phyloP scores from a whole-genome alignment of 192 early-diverging fungal species.

The Mortierella claussenii region DNA sequence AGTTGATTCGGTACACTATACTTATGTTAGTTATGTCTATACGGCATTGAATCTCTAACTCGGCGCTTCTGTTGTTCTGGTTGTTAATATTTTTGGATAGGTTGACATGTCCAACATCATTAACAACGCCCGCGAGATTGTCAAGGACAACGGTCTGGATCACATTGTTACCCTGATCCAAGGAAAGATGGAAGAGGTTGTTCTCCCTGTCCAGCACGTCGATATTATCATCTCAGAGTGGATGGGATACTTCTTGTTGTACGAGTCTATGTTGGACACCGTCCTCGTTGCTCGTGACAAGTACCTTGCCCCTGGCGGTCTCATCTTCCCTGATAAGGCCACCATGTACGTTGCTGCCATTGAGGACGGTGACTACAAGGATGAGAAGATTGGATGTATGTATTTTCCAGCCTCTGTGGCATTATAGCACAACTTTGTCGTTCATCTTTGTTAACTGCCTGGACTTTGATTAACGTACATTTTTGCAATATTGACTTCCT shows the following conservation, averaged over 20 bases:
- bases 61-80: neutral
- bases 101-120: conserved; percentile 92
- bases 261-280: conserved; percentile 93
- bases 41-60: too few species aligned
- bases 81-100: conserved; percentile 38
- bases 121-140: conserved; percentile 81
- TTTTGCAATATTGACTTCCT: conserved; percentile 7
- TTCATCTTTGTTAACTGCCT: too few species aligned
- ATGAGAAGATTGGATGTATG: conserved; percentile 72
- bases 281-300: conserved; percentile 86
- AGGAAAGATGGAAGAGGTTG: conserved; percentile 84
- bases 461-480: too few species aligned
- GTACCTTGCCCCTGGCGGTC: conserved; percentile 69
- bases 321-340: conserved; percentile 76
- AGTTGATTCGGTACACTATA: too few species aligned
- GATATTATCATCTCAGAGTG: conserved; percentile 93
- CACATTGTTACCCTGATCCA: conserved; percentile 71
- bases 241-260: conserved; percentile 95
- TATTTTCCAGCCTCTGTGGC: neutral
- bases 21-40: neutral
- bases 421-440: neutral
- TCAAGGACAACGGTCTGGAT: conserved; percentile 77
- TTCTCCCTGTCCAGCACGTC: conserved; percentile 77
- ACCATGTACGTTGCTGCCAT: conserved; percentile 77
- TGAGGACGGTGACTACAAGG: conserved; percentile 84